Base-by-base conservation (phyloP, 345 rosid genomes). In the Rhizophora apiculata region DNA sequence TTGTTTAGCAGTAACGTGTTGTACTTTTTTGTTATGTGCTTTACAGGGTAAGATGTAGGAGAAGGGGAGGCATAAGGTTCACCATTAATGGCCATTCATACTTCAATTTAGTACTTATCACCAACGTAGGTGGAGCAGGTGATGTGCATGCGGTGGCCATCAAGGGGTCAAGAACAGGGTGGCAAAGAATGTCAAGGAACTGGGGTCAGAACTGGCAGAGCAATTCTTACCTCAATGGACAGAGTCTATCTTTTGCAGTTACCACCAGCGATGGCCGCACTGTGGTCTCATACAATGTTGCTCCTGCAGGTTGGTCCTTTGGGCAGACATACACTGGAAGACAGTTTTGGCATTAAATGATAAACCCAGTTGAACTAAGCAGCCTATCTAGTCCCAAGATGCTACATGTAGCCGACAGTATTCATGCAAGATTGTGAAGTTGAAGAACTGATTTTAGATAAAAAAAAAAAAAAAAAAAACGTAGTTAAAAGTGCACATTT, bases 141-240 rank as follows among this genome's bases (percentile, higher is more conserved):
- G 90, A 88, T 68, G 78, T 86, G 24, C 81, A 54, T 19, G 73
- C 87, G 1, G 93, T 86, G n/a, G 58, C 84, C n/a, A 67, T 88
- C 48, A 86, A 88, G 60, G 90, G 93, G 13, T 83, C 89, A 13
- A 77, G 73, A 71, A 83, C 86, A 5, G 58, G 82, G 31, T 88
- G 93, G 93, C 90, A 86, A 69, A 11, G 84, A 5, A 68, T 86
- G 90, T 88, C 89, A 2, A 81, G 93, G 74, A 88, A 86, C 75
- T 86, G 89, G 90, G 93, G 90, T 27, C 90, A 88, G 67, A 86
- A 86, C 4, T 88, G 93, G 93, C 88, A 88, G 68, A 86, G 87
- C 64, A 82, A 83, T 70, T 60, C 84, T 24, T 78, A 80, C 72
- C 84, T 86, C 3, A 74, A 81, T 60, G 93, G 85, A 3, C 90